phyloP scores from a whole-genome alignment of 2,329 filamentous ascomycete genomes.

The Exophiala lecanii-corni region DNA sequence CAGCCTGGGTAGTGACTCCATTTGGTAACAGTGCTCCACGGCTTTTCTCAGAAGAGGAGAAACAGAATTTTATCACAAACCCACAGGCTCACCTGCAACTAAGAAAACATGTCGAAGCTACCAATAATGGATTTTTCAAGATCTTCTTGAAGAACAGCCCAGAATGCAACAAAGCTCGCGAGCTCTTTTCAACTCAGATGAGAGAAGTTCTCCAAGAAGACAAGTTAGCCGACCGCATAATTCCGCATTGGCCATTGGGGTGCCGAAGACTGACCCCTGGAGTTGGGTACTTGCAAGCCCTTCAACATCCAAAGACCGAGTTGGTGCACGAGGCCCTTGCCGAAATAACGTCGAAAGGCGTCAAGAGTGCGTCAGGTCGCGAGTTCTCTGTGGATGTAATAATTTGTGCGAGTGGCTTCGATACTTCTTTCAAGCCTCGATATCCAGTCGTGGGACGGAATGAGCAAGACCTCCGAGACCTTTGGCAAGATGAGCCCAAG shows the following conservation, averaged over 20 bases:
- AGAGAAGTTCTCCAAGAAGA: conserved; percentile 35
- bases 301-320: conserved; percentile 23
- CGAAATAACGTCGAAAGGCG: conserved; percentile 1
- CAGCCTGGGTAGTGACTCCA: conserved; percentile 28
- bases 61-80: conserved; percentile 35
- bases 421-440: conserved; percentile 32
- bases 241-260: conserved; percentile 20
- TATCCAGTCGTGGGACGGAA: conserved; percentile 32
- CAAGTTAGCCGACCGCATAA: conserved; percentile 18
- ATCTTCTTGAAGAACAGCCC: conserved; percentile 41
- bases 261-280: conserved; percentile 24
- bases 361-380: conserved; percentile 25
- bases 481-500: conserved; percentile 28
- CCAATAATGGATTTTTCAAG: conserved; percentile 40
- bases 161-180: conserved; percentile 36
- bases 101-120: conserved; percentile 41
- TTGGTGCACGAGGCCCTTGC: conserved; percentile 22
- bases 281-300: conserved; percentile 21
- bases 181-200: conserved; percentile 41
- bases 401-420: conserved; percentile 35
- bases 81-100: conserved; percentile 40
- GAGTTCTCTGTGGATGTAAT: conserved; percentile 31
- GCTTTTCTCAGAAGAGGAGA: conserved; percentile 5
- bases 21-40: background rate
- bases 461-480: conserved; percentile 18